Evolutionary conservation across 179 eudicot species (phyloP).

Genomic region (Amaranthus tricolor): DNA sequence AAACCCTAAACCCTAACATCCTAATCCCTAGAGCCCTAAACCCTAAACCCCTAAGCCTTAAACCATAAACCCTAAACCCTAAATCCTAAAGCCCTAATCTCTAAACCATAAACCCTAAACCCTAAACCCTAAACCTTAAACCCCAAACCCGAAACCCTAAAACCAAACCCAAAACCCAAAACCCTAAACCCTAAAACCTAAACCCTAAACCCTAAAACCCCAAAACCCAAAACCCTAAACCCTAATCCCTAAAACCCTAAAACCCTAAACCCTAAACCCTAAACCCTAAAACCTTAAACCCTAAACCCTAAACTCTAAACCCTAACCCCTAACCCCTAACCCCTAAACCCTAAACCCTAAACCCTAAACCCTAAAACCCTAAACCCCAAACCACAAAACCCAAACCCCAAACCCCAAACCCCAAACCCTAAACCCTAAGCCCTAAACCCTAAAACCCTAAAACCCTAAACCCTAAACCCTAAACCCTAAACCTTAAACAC

Average conservation of each 20-base stretch:
- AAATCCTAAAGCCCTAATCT: slow-evolving; percentile 23
- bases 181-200: slow-evolving; percentile 28
- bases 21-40: too few species aligned
- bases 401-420: slow-evolving; percentile 15
- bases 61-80: slow-evolving; percentile 18
- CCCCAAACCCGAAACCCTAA: too few species aligned
- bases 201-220: slow-evolving; percentile 25
- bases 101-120: slow-evolving; percentile 25
- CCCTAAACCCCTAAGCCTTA: too few species aligned
- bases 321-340: slow-evolving; percentile 22
- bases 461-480: slow-evolving; percentile 16
- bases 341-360: slow-evolving; percentile 25
- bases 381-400: slow-evolving; percentile 17
- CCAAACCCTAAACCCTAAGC: slow-evolving; percentile 11
- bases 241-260: slow-evolving; percentile 27
- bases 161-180: slow-evolving; percentile 23
- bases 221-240: slow-evolving; percentile 23
- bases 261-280: slow-evolving; percentile 10
- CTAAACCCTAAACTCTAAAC: slow-evolving; percentile 16
- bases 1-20: too few species aligned
- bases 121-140: slow-evolving; percentile 21
- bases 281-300: slow-evolving; percentile 1
- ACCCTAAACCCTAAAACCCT: slow-evolving; percentile 25
- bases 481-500: slow-evolving; percentile 3
- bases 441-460: slow-evolving; percentile 17